Conservation (phyloP, 2,329 filamentous ascomycete species). For the Calonectria hawksworthii region DNA sequence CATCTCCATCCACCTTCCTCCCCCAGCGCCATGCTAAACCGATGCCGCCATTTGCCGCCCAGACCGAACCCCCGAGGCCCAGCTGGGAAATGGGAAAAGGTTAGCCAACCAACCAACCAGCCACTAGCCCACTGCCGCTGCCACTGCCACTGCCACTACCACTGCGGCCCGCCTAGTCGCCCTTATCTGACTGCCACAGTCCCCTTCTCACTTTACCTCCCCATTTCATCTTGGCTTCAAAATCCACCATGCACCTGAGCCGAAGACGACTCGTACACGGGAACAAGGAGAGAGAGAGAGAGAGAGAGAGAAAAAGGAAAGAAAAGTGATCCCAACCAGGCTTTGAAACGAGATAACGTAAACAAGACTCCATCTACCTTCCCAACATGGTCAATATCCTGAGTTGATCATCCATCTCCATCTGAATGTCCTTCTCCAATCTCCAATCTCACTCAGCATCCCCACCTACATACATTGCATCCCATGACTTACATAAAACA, state of each 20-base stretch:
- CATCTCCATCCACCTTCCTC: slow-evolving; percentile 27
- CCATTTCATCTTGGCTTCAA: slow-evolving; percentile 19
- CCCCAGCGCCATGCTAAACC: slow-evolving; percentile 30
- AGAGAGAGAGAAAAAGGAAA: neutral
- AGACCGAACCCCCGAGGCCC: slow-evolving; percentile 30
- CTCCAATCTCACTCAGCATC: neutral
- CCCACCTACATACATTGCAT: neutral
- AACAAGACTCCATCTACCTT: slow-evolving; percentile 21
- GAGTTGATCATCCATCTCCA: neutral
- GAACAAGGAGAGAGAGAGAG: neutral
- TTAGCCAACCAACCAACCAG: slow-evolving; percentile 19
- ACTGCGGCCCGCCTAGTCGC: neutral
- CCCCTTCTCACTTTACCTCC: slow-evolving; percentile 23
- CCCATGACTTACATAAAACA: slow-evolving; percentile 3
- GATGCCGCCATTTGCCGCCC: slow-evolving; percentile 44
- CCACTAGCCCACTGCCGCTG: neutral
- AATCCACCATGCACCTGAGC: neutral
- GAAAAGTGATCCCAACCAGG: neutral
- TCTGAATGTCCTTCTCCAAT: neutral
- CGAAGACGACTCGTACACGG: neutral
- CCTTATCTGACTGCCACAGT: slow-evolving; percentile 14
- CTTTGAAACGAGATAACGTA: neutral
- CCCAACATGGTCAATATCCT: neutral
- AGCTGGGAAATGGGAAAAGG: slow-evolving; percentile 15
- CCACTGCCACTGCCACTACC: neutral